Conservation (phyloP, 495 filamentous ascomycete genomes). For the Xeromyces bisporus region DNA sequence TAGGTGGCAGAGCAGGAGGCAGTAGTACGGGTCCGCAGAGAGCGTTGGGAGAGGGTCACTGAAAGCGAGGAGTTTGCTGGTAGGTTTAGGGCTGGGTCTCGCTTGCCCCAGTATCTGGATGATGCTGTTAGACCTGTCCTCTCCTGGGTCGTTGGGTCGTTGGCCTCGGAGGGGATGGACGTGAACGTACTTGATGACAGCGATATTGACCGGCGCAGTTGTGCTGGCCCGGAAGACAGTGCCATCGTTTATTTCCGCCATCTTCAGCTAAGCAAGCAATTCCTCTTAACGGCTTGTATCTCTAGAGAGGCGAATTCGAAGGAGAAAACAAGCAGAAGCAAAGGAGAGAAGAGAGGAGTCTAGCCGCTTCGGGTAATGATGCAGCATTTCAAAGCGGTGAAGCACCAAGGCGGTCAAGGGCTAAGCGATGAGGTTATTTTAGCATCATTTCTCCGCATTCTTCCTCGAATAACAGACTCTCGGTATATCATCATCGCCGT, state of each 20-base stretch:
- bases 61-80: conserved; percentile 95
- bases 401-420: conserved; percentile 6
- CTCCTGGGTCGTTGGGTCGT: too few relatives aligned
- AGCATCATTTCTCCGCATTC: too few relatives aligned
- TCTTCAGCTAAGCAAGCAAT: too few relatives aligned
- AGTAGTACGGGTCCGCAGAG: conserved; percentile 89
- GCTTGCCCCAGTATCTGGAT: conserved; percentile 91
- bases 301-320: conserved; percentile 1
- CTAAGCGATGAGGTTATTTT: conserved; percentile 2
- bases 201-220: conserved; percentile 96
- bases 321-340: conserved; percentile 1
- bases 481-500: too few relatives aligned
- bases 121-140: conserved; percentile 9
- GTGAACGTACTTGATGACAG: conserved; percentile 74
- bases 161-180: too few relatives aligned
- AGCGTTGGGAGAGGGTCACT: conserved; percentile 84
- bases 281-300: too few relatives aligned
- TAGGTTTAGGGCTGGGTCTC: conserved; percentile 79
- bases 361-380: background rate
- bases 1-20: conserved; percentile 74
- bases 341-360: background rate
- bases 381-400: background rate
- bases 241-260: conserved; percentile 27
- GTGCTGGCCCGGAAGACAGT: conserved; percentile 76
- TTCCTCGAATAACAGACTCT: too few relatives aligned